Evolutionary conservation across 257 asterid species (phyloP), one percentile per base, ranked within the genome.

Genomic region (Solanum gracilifrons): DNA sequence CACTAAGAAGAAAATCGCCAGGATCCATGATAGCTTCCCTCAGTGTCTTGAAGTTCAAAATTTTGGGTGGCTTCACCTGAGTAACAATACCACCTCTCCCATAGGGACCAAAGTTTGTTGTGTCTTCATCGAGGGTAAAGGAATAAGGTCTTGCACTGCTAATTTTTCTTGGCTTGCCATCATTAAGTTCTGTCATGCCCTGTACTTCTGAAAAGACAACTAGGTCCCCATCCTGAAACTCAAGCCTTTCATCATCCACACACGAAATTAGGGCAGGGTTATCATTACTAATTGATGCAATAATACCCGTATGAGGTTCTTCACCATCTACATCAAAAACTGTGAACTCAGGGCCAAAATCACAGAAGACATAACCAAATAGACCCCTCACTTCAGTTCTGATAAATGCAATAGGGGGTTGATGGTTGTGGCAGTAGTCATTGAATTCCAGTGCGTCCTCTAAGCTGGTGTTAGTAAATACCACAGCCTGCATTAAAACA

Each of bases 171-270:
- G 98, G 98, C 90, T 94, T 96, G 88, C 99, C 99, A 91, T 95
- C 99, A 90, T 95, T 96, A 68, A 96, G 96, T 82, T 94, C 98
- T 7, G 96, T 91, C 99, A 95, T 96, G 76, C 99, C 99, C 33
- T 88, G 92, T 23, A 96, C 85, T 91, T 96, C 99, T 74, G 99
- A 95, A 89, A 96, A 96, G 86, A 95, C 93, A 51, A 96, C 98
- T 74, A 94, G 92, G 88, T 96, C 98, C 82, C 98, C 98, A 82
- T 95, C 99, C 91, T 96, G 94, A 91, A 96, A 96, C 92, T 96
- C 99, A 33, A 96, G 96, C 92, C 99, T 94, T 90, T 96, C 99
- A 91, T 96, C 99, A 76, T 95, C 99, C 91, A 96, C 99, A 82
- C 98, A 96, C 9, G 95, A 90, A 90, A 96, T 95, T 79, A 95